Conservation (phyloP, 2,329 filamentous ascomycete species). For the Penicillium sp. region DNA sequence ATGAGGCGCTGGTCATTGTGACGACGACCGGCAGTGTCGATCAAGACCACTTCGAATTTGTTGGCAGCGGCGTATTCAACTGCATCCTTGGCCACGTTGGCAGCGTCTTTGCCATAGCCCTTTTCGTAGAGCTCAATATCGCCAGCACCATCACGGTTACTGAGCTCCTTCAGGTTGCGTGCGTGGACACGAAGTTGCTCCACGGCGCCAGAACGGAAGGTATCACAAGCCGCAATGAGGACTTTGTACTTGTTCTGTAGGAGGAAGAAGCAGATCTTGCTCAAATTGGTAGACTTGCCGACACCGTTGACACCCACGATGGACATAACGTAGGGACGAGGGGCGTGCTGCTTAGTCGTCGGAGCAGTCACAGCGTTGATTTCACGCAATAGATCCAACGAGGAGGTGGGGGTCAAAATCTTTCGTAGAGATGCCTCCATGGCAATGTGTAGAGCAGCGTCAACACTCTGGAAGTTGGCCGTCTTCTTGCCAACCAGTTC, state of each 20-base stretch:
- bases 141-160: conserved; percentile 73
- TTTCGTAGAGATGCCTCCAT: conserved; percentile 92
- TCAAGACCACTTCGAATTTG: conserved; percentile 87
- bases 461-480: conserved; percentile 83
- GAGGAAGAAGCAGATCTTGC: conserved; percentile 97
- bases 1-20: conserved; percentile 96
- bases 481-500: conserved; percentile 91
- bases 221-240: conserved; percentile 90
- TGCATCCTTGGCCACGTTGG: conserved; percentile 90
- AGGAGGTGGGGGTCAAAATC: conserved; percentile 93
- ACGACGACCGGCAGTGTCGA: conserved; percentile 90
- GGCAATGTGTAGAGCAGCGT: conserved; percentile 75
- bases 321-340: conserved; percentile 91
- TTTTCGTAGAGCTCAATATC: conserved; percentile 91
- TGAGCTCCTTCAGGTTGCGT: conserved; percentile 86
- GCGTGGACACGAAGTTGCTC: conserved; percentile 96
- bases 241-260: conserved; percentile 97
- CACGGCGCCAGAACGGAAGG: conserved; percentile 93
- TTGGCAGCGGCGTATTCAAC: conserved; percentile 74
- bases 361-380: conserved; percentile 77
- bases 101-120: conserved; percentile 96
- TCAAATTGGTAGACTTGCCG: conserved; percentile 95
- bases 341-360: conserved; percentile 59
- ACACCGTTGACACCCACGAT: conserved; percentile 98
- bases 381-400: conserved; percentile 88